Evolutionary conservation across 2,329 filamentous ascomycete species (phyloP), one percentile per base, ranked within the genome.

Genomic region (Stachybotrys chartarum): DNA sequence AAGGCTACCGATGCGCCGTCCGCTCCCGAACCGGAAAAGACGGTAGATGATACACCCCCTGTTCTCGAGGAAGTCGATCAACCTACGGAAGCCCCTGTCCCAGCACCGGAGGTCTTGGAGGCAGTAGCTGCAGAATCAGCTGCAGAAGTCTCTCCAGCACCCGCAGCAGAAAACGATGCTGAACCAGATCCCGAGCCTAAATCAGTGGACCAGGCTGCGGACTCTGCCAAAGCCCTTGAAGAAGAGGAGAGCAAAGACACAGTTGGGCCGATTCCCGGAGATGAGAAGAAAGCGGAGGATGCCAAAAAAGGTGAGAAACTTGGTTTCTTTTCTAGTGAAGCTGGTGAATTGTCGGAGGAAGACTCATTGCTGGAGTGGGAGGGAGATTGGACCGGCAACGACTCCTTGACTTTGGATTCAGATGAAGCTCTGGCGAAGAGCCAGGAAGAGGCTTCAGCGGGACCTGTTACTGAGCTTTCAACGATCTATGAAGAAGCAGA

Each of bases 221-320:
- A 61, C 48, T 11, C 55, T n/a, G 52, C 55, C 11, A 35, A 24
- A 8, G 17, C 31, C 5, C n/a, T 52, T 12, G 68, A 67, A 53
- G 67, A 68, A 49, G 67, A 68, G 35, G 69, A 75, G 63, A 70
- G 65, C 55, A 74, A 72, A 59, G 73, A 76, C 56, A 68, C 62
- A 5, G 64, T 75, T 57, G 70, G 68, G 31, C 70, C 71, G 30
- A 75, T 74, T 56, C 64, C 68, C 51, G 60, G 62, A 50, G 68
- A 71, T 52, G 69, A 70, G 57, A 72, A 67, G 60, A 62, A 57
- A 54, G 60, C 61, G 51, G 56, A 62, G 53, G 65, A 61, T 58
- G 62, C 63, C 55, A 70, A 68, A 61, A 75, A 74, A 77, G 75
- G 75, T 77, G 71, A 77, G 75, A 68, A 70, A 63, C 59, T 63